These are phyloP conservation scores for Plectosphaerella cucumerina DNA, from an alignment of 2,329 filamentous ascomycete genomes.

Conservation along the genomic window DNA sequence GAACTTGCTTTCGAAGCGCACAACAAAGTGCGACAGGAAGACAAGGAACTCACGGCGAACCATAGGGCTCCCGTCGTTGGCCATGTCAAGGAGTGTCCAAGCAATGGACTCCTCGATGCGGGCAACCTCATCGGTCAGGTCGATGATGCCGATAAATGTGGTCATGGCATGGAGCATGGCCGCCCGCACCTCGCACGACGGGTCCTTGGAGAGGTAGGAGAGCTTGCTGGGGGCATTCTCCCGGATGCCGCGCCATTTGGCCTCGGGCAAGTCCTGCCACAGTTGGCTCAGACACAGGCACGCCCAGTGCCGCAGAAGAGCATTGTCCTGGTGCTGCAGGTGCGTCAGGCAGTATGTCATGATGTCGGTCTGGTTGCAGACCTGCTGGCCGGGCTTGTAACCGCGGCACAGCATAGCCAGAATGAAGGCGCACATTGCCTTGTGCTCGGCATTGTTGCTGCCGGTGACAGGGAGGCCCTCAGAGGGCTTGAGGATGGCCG, in stretches of 20 bases:
- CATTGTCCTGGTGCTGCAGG: conserved; percentile 80
- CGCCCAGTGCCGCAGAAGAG: conserved; percentile 88
- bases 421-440: conserved; percentile 98
- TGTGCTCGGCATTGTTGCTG: conserved; percentile 73
- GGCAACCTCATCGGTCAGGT: conserved; percentile 85
- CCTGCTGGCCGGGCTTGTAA: conserved; percentile 85
- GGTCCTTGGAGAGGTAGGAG: conserved; percentile 75
- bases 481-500: conserved; percentile 80
- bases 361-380: conserved; percentile 86
- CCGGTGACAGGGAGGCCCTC: conserved; percentile 83
- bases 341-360: conserved; percentile 85
- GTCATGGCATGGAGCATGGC: conserved; percentile 92
- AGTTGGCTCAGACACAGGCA: conserved; percentile 93
- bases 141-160: conserved; percentile 88
- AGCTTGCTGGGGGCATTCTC: conserved; percentile 81
- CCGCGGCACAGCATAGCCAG: conserved; percentile 95
- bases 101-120: conserved; percentile 89
- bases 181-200: conserved; percentile 86
- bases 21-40: conserved; percentile 88
- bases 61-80: conserved; percentile 88
- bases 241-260: conserved; percentile 92
- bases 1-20: conserved; percentile 89
- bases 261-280: conserved; percentile 86
- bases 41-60: conserved; percentile 91
- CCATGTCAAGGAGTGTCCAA: conserved; percentile 84